Evolutionary conservation across 306 rosid genomes (phyloP), one percentile per base, ranked within the genome.

Genomic region (Acmispon strigosus): DNA sequence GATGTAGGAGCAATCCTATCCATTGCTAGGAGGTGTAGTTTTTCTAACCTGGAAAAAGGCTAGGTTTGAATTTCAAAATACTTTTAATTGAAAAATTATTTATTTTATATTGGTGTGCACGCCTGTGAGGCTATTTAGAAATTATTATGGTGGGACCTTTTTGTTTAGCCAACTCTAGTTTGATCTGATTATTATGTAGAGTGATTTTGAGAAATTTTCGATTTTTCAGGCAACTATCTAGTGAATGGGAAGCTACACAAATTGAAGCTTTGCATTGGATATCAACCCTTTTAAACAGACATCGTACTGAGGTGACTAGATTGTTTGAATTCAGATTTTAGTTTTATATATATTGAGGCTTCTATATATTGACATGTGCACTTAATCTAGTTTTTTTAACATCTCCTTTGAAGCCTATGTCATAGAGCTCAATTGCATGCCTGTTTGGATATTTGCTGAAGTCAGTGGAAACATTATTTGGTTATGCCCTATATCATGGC

Each of bases 1-100:
- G 88, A 94, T 17, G 88, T 94, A 60, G 97, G 87, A 83, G 86
- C 98, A 67, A 84, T 94, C 56, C 94, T 94, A 74, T 72, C 84
- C 50, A 84, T 94, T 77, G 92, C 97, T 60, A 90, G 88, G 82
- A 91, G 95, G 98, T 94, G 49, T 55, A 58, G 71, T 78, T 68
- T 76, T 78, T 64, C 15, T 73, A 29, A 27, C 62, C 66, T 60
- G 19, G 61, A 54, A 75, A 70, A 52, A 52, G 57, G 55, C 69
- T 84, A 48, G 76, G 76, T 71, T 85, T 76, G 69, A 79, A 32
- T 69, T 59, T 82, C 62, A 56, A 61, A 66, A 54, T 77, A 76
- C 70, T 69, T 56, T 57, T n/a, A 73, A 60, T 53, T 66, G 36
- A 49, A 78, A 60, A 66, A 69, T 32, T 57, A 36, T 42, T 34